phyloP scores from a whole-genome alignment of 108 stramenopile genomes.

The Cylindrotheca fusiformis region DNA sequence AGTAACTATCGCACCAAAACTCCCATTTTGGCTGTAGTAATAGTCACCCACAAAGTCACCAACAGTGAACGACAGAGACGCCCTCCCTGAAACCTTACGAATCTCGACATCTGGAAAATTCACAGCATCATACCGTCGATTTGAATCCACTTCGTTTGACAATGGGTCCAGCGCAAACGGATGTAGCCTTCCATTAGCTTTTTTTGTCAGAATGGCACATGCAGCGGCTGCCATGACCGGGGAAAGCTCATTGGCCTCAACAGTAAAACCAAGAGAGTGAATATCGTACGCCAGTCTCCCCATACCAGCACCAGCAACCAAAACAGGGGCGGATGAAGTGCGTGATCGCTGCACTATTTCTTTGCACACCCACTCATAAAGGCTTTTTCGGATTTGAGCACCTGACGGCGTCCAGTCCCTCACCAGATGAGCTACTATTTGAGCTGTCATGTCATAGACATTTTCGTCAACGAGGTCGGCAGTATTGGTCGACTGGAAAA shows the following conservation, averaged over 20 bases:
- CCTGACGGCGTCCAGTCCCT: slow-evolving; percentile 72
- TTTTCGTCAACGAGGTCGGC: slow-evolving; percentile 4
- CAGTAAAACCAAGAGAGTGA: slow-evolving; percentile 34
- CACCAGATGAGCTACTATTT: slow-evolving; percentile 70
- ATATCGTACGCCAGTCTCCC: slow-evolving; percentile 80
- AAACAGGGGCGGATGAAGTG: slow-evolving; percentile 16
- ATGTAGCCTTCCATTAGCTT: slow-evolving; percentile 29
- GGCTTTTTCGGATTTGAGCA: slow-evolving; percentile 27
- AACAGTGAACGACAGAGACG: slow-evolving; percentile 70
- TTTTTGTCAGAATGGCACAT: slow-evolving; percentile 36
- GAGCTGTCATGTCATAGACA: slow-evolving; percentile 59
- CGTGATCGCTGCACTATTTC: slow-evolving; percentile 3
- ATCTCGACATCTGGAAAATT: slow-evolving; percentile 42
- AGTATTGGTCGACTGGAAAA: background rate
- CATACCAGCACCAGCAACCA: slow-evolving; percentile 81
- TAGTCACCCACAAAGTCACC: slow-evolving; percentile 66
- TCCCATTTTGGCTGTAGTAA: slow-evolving; percentile 12
- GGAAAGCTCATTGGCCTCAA: slow-evolving; percentile 80
- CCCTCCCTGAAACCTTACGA: background rate
- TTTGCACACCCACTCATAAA: slow-evolving; percentile 64
- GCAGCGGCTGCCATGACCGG: slow-evolving; percentile 75
- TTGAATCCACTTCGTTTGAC: slow-evolving; percentile 73
- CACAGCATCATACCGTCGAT: slow-evolving; percentile 50
- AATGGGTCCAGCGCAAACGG: slow-evolving; percentile 66
- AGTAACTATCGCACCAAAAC: slow-evolving; percentile 62